These are phyloP conservation scores for Cavenderia fasciculata DNA, from an alignment of 78 protist species.

Conservation along the genomic window DNA sequence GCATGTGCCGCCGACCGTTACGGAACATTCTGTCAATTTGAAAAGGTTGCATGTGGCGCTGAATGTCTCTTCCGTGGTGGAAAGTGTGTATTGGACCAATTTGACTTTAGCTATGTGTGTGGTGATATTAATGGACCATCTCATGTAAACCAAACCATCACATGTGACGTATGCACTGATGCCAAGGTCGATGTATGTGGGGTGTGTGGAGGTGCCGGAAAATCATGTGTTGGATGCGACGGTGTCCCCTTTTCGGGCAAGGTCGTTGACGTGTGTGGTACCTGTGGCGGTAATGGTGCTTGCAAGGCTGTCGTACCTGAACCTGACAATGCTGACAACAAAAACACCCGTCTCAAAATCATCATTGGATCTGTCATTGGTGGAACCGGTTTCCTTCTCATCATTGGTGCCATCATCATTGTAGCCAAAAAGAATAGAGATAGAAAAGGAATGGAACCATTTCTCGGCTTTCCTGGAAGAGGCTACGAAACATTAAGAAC, in stretches of 20 bases:
- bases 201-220: constrained; percentile 30
- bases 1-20: constrained; percentile 42
- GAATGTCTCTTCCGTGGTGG: constrained; percentile 49
- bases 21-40: constrained; percentile 38
- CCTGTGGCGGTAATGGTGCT: constrained; percentile 5
- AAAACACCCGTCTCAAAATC: no score
- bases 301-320: no score
- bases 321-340: no score
- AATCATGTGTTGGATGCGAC: constrained; percentile 21
- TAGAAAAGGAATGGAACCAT: no score
- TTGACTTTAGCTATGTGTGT: constrained; percentile 1
- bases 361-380: no score
- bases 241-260: constrained; percentile 24
- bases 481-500: no score
- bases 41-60: background rate
- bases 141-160: no score
- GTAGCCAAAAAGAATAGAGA: no score
- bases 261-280: background rate
- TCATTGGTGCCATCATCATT: no score
- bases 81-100: constrained; percentile 24
- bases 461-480: no score
- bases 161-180: no score
- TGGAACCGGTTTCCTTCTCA: no score
- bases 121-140: background rate
- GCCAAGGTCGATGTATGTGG: constrained; percentile 27